These are phyloP conservation scores for Solanum okadae DNA, from an alignment of 257 asterid species.

Conservation along the genomic window DNA sequence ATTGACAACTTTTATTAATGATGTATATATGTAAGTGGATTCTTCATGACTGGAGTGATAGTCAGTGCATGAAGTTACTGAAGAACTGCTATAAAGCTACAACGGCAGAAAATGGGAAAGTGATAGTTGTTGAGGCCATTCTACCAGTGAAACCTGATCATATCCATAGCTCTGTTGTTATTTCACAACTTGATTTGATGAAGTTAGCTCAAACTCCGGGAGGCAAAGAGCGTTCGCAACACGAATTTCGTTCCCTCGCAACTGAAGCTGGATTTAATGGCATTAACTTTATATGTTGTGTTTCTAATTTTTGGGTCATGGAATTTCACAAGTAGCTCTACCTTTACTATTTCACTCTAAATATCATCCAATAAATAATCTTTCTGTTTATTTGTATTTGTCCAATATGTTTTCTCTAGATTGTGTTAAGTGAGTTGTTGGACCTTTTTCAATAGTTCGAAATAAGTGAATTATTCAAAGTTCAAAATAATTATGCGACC, in stretches of 20 bases:
- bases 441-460: no score
- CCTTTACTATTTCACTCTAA: no score
- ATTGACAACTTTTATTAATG: not conserved
- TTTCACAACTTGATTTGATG: constrained; percentile 8
- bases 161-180: not conserved
- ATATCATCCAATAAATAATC: no score
- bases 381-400: no score
- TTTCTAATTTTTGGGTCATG: constrained; percentile 23
- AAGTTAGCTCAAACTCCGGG: constrained; percentile 28
- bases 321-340: constrained; percentile 18
- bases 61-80: constrained; percentile 18
- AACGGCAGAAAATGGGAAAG: constrained; percentile 19
- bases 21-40: constrained; percentile 15
- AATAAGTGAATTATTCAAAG: no score
- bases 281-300: constrained; percentile 2
- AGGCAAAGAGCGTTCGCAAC: constrained; percentile 25
- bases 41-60: constrained; percentile 36
- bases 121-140: constrained; percentile 9
- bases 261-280: constrained; percentile 20
- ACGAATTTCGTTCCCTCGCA: constrained; percentile 18
- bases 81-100: constrained; percentile 23
- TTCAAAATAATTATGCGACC: no score
- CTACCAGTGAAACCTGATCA: constrained; percentile 10
- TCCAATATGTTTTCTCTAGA: no score
- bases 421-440: no score